Evolutionary conservation across 768 basidiomycete species (phyloP).

Genomic region (Pholiota microspora): DNA sequence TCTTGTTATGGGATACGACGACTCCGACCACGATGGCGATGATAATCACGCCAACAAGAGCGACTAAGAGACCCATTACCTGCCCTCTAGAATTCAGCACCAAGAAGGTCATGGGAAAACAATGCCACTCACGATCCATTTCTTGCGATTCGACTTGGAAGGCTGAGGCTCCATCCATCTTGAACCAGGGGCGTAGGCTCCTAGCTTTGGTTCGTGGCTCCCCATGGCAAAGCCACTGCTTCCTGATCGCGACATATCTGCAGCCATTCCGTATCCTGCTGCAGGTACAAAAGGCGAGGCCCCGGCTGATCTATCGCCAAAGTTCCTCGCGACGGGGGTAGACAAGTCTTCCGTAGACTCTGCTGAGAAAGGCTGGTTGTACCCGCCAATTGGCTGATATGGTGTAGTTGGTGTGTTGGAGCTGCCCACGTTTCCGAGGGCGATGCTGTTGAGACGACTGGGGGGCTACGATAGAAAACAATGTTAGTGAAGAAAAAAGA

Average conservation of each 20-base stretch:
- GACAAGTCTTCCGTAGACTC: conserved; percentile 21
- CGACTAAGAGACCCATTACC: conserved; percentile 47
- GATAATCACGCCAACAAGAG: conserved; percentile 37
- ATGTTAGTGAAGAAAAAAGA: background rate
- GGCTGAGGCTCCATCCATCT: conserved; percentile 17
- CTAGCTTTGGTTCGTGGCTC: conserved; percentile 19
- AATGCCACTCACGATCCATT: conserved; percentile 22
- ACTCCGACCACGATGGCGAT: conserved; percentile 55
- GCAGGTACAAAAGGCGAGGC: conserved; percentile 7
- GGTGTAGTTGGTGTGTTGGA: conserved; percentile 7
- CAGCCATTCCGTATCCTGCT: conserved; percentile 15
- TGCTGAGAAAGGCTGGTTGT: conserved; percentile 10
- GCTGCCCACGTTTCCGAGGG: conserved; percentile 13
- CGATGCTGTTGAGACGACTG: conserved; percentile 15
- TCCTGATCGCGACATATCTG: background rate
- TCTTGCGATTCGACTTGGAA: conserved; percentile 21
- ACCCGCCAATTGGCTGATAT: conserved; percentile 10
- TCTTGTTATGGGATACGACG: conserved; percentile 46
- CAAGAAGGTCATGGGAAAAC: background rate
- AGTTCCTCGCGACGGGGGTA: conserved; percentile 6
- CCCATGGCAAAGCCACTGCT: background rate
- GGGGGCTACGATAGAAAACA: background rate
- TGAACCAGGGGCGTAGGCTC: conserved; percentile 18
- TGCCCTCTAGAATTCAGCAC: conserved; percentile 19
- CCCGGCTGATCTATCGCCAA: background rate